Evolutionary conservation across 2,329 filamentous ascomycete species (phyloP).

Genomic region (Lecanicillium sp.): DNA sequence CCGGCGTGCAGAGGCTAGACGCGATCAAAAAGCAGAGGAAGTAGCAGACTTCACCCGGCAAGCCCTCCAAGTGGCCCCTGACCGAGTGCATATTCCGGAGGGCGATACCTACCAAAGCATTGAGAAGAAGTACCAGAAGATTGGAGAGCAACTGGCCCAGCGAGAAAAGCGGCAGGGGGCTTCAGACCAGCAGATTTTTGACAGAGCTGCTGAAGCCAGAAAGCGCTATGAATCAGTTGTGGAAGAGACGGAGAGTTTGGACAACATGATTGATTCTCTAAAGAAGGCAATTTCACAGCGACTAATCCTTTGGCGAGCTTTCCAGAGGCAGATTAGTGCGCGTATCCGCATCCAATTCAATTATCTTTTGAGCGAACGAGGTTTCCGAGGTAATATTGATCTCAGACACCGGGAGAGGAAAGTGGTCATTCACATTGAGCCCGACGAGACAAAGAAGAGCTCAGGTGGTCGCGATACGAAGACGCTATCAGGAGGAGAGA

Average conservation of each 20-base stretch:
- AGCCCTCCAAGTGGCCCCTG: slow-evolving; percentile 46
- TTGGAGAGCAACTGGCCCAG: slow-evolving; percentile 53
- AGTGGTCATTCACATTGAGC: slow-evolving; percentile 72
- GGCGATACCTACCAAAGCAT: slow-evolving; percentile 57
- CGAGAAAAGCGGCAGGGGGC: slow-evolving; percentile 55
- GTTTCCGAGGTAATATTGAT: slow-evolving; percentile 75
- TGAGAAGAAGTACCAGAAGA: slow-evolving; percentile 45
- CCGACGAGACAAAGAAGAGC: slow-evolving; percentile 62
- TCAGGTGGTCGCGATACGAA: slow-evolving; percentile 75
- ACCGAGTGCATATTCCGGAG: slow-evolving; percentile 56
- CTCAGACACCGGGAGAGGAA: slow-evolving; percentile 70
- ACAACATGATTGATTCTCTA: slow-evolving; percentile 38
- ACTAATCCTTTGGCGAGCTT: slow-evolving; percentile 68
- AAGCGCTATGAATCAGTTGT: slow-evolving; percentile 38
- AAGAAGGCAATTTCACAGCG: slow-evolving; percentile 62
- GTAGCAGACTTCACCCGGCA: slow-evolving; percentile 50
- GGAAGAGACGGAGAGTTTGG: slow-evolving; percentile 34
- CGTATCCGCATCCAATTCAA: slow-evolving; percentile 80
- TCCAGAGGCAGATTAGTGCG: slow-evolving; percentile 80
- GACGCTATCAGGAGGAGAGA: slow-evolving; percentile 92
- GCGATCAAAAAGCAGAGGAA: slow-evolving; percentile 37
- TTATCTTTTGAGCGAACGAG: slow-evolving; percentile 81
- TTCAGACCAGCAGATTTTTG: slow-evolving; percentile 58
- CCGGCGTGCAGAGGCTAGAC: slow-evolving; percentile 38
- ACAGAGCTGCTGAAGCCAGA: slow-evolving; percentile 36